Percentiles rank a stretch among this genome's conserved stretches.
These are phyloP conservation scores for Myochromella boudieri DNA, from an alignment of 768 basidiomycete species.

Conservation along the genomic window DNA sequence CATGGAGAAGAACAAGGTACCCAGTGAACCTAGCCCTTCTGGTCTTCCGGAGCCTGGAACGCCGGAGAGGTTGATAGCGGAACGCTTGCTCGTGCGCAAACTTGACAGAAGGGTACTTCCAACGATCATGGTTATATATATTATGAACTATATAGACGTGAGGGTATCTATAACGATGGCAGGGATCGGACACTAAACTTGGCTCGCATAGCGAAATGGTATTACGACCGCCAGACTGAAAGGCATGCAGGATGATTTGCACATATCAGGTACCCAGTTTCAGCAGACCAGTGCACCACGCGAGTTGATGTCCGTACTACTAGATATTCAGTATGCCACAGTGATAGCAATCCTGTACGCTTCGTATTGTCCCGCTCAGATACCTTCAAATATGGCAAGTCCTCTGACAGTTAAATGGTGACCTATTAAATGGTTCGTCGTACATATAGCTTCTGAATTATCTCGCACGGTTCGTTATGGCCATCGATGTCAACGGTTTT, in stretches of 20 bases:
- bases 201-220: conserved; percentile 38
- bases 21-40: neutral
- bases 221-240: conserved; percentile 49
- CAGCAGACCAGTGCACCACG: neutral
- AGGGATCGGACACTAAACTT: neutral
- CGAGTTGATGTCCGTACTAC: conserved; percentile 15
- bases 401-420: neutral
- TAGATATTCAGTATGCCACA: conserved; percentile 55
- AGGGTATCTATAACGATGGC: conserved; percentile 10
- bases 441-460: conserved; percentile 48
- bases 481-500: neutral
- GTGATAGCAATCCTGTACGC: conserved; percentile 55
- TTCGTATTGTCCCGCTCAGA: conserved; percentile 62
- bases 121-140: conserved; percentile 55
- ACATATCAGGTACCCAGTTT: conserved; percentile 36
- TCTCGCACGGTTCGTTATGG: conserved; percentile 41
- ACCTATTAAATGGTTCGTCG: neutral
- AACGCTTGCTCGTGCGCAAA: conserved; percentile 50
- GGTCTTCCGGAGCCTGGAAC: conserved; percentile 20
- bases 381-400: conserved; percentile 66
- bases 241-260: conserved; percentile 48
- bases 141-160: conserved; percentile 73
- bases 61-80: conserved; percentile 34
- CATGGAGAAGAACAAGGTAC: conserved; percentile 12
- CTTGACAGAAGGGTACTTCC: conserved; percentile 58